Conservation (phyloP, 345 rosid species). For the Aethionema arabicum region DNA sequence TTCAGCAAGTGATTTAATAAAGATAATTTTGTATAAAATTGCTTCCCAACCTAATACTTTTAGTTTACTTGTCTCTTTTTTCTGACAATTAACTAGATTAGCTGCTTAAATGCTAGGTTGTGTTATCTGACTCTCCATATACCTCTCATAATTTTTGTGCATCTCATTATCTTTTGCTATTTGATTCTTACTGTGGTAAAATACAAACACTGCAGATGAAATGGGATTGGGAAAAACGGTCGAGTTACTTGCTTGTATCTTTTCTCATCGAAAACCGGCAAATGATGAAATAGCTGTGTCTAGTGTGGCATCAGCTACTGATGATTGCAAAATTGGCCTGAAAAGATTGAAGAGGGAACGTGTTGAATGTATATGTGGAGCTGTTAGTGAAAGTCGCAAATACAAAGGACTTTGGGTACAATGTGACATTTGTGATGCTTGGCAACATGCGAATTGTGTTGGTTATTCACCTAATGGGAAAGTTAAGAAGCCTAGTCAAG, state of each 20-base stretch:
- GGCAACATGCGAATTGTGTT: conserved; percentile 99
- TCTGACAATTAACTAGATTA: background rate
- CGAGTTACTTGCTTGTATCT: conserved; percentile 89
- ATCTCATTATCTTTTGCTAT: conserved; percentile 13
- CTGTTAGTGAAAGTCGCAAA: conserved; percentile 78
- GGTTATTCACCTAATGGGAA: conserved; percentile 84
- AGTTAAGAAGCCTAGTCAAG: conserved; percentile 38
- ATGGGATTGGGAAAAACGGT: conserved; percentile 99
- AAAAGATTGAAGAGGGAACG: conserved; percentile 81
- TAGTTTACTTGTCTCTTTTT: background rate
- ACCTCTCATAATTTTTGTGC: conserved; percentile 9
- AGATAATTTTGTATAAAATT: conserved; percentile 2
- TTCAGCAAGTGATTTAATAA: background rate
- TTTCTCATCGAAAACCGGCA: conserved; percentile 61
- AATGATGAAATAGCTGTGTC: conserved; percentile 40
- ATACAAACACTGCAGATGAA: conserved; percentile 63
- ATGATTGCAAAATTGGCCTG: conserved; percentile 43
- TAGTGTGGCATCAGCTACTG: conserved; percentile 33
- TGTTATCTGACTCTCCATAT: conserved; percentile 8
- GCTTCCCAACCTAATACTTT: background rate
- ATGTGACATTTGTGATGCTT: conserved; percentile 95
- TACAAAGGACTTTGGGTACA: conserved; percentile 94
- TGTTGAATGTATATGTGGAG: conserved; percentile 93
- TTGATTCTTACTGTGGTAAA: conserved; percentile 30
- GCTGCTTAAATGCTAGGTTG: conserved; percentile 1